Evolutionary conservation across 495 filamentous ascomycete species (phyloP).

Genomic region (Echria macrotheca): DNA sequence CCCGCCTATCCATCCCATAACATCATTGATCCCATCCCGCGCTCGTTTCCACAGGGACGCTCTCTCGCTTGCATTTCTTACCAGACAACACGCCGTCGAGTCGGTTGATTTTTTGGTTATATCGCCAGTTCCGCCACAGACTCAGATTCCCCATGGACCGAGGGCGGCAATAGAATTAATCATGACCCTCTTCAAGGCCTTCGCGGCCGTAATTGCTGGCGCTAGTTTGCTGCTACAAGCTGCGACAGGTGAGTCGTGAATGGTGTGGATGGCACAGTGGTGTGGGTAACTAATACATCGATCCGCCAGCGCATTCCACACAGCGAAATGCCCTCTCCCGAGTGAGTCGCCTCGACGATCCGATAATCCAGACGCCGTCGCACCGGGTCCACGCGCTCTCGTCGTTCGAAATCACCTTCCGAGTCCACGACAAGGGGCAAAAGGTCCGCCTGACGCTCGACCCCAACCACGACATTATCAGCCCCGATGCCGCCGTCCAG

Average conservation of each 20-base stretch:
- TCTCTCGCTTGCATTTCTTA: no score
- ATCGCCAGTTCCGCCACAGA: neutral
- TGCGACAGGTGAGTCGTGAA: conserved; percentile 23
- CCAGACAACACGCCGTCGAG: neutral
- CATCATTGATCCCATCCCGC: neutral
- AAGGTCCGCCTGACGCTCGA: conserved; percentile 75
- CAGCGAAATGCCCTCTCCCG: conserved; percentile 71
- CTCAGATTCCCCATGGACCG: conserved; percentile 13
- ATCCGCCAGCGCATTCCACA: conserved; percentile 61
- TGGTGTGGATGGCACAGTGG: neutral
- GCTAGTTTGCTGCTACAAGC: conserved; percentile 25
- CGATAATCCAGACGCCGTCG: conserved; percentile 70
- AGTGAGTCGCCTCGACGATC: conserved; percentile 66
- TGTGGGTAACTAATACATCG: conserved; percentile 12
- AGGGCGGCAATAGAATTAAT: conserved; percentile 11
- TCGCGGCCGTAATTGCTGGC: conserved; percentile 30
- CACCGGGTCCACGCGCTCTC: conserved; percentile 73
- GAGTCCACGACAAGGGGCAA: conserved; percentile 59
- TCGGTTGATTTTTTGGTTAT: neutral
- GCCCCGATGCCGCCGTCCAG: conserved; percentile 65
- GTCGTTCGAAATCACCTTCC: conserved; percentile 77
- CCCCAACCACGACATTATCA: conserved; percentile 87
- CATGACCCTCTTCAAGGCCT: conserved; percentile 31
- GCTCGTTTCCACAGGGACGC: no score
- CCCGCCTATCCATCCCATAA: neutral